Conservation (phyloP, 75 land plant species). For the Pinus albicaulis region DNA sequence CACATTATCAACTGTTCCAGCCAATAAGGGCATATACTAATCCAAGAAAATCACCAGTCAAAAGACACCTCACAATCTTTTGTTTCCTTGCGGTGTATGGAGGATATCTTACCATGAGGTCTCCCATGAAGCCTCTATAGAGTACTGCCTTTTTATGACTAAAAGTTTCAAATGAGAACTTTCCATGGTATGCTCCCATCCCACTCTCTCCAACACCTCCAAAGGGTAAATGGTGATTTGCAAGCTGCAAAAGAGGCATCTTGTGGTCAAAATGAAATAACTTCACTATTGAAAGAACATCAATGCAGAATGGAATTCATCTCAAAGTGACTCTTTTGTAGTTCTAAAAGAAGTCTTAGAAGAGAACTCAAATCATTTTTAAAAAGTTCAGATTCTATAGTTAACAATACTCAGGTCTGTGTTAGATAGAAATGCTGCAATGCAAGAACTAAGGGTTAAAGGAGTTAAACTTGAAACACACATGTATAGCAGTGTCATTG, state of each 20-base stretch:
- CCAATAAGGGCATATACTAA: conserved; percentile 22
- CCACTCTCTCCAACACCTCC: conserved; percentile 82
- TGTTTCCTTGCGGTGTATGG: conserved; percentile 73
- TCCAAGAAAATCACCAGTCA: conserved; percentile 40
- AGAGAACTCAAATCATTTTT: background rate
- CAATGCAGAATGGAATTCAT: background rate
- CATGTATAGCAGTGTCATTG: conserved; percentile 76
- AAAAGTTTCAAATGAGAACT: conserved; percentile 54
- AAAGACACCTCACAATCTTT: conserved; percentile 47
- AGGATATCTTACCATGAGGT: conserved; percentile 69
- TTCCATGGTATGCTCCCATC: conserved; percentile 62
- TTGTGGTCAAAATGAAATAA: background rate
- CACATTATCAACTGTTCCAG: too few relatives aligned
- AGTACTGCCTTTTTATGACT: conserved; percentile 68
- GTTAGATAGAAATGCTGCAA: background rate
- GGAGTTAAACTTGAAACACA: conserved; percentile 16
- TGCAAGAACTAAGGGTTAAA: background rate
- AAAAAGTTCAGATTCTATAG: background rate
- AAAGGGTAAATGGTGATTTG: conserved; percentile 32
- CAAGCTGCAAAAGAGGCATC: conserved; percentile 29
- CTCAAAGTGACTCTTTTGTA: background rate
- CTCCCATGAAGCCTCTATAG: conserved; percentile 44
- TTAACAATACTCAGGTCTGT: background rate
- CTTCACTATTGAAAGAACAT: background rate
- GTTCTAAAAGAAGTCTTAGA: background rate